Conservation (phyloP, 495 filamentous ascomycete genomes). For the Tuber calosporum region DNA sequence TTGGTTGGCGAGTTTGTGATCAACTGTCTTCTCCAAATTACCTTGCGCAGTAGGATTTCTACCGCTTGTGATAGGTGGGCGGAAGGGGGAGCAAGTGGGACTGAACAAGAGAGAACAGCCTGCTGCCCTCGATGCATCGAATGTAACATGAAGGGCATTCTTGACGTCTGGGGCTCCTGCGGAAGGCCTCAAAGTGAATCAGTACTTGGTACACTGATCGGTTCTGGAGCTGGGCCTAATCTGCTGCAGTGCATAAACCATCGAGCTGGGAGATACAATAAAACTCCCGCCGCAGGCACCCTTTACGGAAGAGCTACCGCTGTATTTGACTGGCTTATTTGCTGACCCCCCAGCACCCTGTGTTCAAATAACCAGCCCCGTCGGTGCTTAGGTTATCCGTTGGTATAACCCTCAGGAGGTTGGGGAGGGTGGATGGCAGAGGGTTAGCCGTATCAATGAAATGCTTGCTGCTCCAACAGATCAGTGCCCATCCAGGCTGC, state of each 20-base stretch:
- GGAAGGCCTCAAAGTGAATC: constrained; percentile 41
- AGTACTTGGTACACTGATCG: constrained; percentile 14
- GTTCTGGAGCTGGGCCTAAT: constrained; percentile 39
- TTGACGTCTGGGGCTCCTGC: constrained; percentile 47
- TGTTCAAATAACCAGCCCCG: constrained; percentile 46
- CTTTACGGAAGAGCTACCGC: constrained; percentile 46
- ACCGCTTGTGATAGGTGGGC: constrained; percentile 45
- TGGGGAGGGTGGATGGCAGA: constrained; percentile 47
- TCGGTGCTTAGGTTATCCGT: constrained; percentile 32
- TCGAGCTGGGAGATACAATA: constrained; percentile 33
- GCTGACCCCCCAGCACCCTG: constrained; percentile 46
- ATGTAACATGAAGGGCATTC: constrained; percentile 50
- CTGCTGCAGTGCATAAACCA: constrained; percentile 41
- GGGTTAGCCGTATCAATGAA: constrained; percentile 43
- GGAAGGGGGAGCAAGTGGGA: constrained; percentile 50
- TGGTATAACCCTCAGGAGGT: constrained; percentile 47
- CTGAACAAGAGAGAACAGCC: constrained; percentile 47
- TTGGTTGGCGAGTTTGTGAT: constrained; percentile 10
- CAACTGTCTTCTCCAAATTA: neutral
- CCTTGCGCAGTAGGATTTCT: neutral
- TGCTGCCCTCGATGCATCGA: constrained; percentile 43
- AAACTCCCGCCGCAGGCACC: constrained; percentile 36
- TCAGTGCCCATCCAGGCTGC: constrained; percentile 45
- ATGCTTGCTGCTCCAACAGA: constrained; percentile 45
- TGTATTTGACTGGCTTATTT: constrained; percentile 44